Evolutionary conservation across 495 filamentous ascomycete species (phyloP).

Genomic region (Xylaria nigripes): DNA sequence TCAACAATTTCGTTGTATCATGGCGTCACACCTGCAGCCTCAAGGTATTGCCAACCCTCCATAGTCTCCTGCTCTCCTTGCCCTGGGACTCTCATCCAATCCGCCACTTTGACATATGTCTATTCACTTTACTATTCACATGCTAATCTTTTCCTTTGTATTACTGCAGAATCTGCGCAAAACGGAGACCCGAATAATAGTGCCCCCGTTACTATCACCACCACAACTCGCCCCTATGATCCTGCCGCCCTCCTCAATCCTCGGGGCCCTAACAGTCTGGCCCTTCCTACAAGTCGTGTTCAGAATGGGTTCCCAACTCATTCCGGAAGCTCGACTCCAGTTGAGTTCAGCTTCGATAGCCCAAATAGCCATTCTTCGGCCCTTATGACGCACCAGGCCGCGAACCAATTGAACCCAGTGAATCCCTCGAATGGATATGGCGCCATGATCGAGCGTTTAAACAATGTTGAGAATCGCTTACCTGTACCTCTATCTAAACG

Average conservation of each 20-base stretch:
- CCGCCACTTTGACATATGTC: not conserved
- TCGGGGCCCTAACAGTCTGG: constrained; percentile 16
- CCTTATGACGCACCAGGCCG: constrained; percentile 5
- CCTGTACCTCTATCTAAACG: constrained; percentile 55
- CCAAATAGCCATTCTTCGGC: constrained; percentile 18
- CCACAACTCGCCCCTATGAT: constrained; percentile 20
- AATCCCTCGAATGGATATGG: constrained; percentile 31
- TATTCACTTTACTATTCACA: not conserved
- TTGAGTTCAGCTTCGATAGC: constrained; percentile 38
- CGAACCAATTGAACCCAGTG: not conserved
- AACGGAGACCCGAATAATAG: constrained; percentile 15
- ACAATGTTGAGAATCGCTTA: constrained; percentile 59
- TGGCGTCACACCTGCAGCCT: constrained; percentile 6
- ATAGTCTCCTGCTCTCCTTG: not conserved
- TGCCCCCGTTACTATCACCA: not conserved
- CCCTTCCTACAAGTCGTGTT: constrained; percentile 1
- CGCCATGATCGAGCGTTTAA: constrained; percentile 56
- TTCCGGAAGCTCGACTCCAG: constrained; percentile 11
- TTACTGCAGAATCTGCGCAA: constrained; percentile 14
- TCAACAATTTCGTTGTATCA: constrained; percentile 1
- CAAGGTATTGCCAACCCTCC: constrained; percentile 6
- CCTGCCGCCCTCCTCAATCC: constrained; percentile 33
- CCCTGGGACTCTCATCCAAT: not conserved
- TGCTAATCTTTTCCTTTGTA: not conserved
- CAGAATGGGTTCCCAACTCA: constrained; percentile 11